phyloP scores from a whole-genome alignment of 2,329 filamentous ascomycete species.

The Erysiphe neolycopersici region DNA sequence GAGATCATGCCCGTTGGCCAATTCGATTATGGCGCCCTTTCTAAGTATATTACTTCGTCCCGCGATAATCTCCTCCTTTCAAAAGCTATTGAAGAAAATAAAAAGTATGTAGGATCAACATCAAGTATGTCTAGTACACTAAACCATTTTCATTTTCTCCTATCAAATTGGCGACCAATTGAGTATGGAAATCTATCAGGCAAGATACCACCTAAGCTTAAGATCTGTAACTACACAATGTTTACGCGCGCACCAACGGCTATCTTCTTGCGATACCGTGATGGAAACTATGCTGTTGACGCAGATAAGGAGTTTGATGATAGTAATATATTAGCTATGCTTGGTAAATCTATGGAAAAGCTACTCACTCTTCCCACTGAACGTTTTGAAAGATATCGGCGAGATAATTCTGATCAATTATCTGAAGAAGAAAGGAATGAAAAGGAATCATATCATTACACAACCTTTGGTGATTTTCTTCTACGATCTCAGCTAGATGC shows the following conservation, averaged over 20 bases:
- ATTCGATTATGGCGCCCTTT: constrained; percentile 74
- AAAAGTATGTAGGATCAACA: constrained; percentile 79
- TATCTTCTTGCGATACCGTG: constrained; percentile 55
- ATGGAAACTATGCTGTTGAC: constrained; percentile 82
- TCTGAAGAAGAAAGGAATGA: constrained; percentile 43
- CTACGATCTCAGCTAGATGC: constrained; percentile 92
- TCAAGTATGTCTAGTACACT: constrained; percentile 84
- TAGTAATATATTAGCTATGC: constrained; percentile 65
- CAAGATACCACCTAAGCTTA: constrained; percentile 32
- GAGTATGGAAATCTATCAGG: constrained; percentile 40
- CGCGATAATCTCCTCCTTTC: constrained; percentile 46
- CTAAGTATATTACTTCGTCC: constrained; percentile 76
- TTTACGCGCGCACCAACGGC: constrained; percentile 49
- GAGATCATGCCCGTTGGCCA: constrained; percentile 80
- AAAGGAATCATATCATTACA: constrained; percentile 68
- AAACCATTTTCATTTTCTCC: constrained; percentile 73
- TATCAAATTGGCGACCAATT: constrained; percentile 59
- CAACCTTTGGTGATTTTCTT: constrained; percentile 61
- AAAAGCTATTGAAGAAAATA: constrained; percentile 36
- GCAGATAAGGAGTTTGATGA: constrained; percentile 78
- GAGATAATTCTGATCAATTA: constrained; percentile 37
- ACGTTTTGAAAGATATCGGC: constrained; percentile 66
- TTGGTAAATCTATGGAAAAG: constrained; percentile 94
- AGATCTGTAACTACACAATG: constrained; percentile 32
- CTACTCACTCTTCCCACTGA: constrained; percentile 59